These are phyloP conservation scores for Fusarium anguioides DNA, from an alignment of 2,329 filamentous ascomycete genomes.

Conservation along the genomic window DNA sequence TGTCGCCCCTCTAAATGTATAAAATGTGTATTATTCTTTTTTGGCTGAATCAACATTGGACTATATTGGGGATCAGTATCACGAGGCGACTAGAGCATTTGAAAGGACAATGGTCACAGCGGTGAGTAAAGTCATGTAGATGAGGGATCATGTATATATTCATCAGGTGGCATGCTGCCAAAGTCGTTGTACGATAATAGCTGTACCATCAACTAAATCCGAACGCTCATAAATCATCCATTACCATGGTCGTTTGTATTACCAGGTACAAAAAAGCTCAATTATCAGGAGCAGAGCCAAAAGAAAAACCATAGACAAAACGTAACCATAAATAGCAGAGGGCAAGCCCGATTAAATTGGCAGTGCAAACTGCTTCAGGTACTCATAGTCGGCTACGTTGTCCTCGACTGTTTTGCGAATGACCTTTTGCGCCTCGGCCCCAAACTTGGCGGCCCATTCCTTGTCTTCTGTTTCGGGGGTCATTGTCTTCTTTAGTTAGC, in stretches of 20 bases:
- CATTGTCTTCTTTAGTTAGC: conserved; percentile 65
- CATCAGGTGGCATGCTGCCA: conserved; percentile 39
- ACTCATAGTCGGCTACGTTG: conserved; percentile 81
- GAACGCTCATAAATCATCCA: conserved; percentile 37
- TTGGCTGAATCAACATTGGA: not conserved
- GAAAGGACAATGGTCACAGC: conserved; percentile 4
- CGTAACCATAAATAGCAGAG: conserved; percentile 11
- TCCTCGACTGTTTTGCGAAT: conserved; percentile 78
- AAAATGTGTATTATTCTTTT: conserved; percentile 22
- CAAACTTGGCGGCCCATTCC: conserved; percentile 81
- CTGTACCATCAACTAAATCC: conserved; percentile 45
- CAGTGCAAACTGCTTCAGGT: conserved; percentile 75
- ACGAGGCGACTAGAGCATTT: not conserved
- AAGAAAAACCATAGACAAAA: conserved; percentile 16
- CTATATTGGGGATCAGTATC: not conserved
- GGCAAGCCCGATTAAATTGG: conserved; percentile 22
- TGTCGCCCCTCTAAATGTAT: conserved; percentile 3
- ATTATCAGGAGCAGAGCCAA: conserved; percentile 11
- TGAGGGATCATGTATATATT: conserved; percentile 35
- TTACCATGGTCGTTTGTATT: conserved; percentile 13
- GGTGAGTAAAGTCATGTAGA: conserved; percentile 21
- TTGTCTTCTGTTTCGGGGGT: conserved; percentile 73
- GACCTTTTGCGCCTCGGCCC: conserved; percentile 74
- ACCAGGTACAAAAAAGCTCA: conserved; percentile 3
- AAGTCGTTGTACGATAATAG: conserved; percentile 46